Percentiles rank a stretch among this genome's conserved stretches.
phyloP scores from a whole-genome alignment of 371 early-diverging fungal species.

The Mucor plumbeus region DNA sequence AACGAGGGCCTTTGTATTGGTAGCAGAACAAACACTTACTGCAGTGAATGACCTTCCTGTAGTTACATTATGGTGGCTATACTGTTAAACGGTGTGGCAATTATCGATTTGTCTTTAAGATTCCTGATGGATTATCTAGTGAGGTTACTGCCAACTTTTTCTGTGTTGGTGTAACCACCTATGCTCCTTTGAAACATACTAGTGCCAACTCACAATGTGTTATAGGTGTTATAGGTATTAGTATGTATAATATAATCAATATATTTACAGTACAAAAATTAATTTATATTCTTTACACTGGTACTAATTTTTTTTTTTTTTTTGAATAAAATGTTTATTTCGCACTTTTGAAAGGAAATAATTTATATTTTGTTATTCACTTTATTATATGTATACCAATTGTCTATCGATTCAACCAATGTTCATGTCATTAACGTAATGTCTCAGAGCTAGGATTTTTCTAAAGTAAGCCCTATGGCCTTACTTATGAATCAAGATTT shows the following conservation, averaged over 20 bases:
- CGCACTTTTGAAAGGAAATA: no score
- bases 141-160: constrained; percentile 53
- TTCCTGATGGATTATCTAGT: constrained; percentile 59
- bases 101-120: constrained; percentile 51
- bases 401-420: constrained; percentile 6
- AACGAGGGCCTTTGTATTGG: constrained; percentile 36
- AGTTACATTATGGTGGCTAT: constrained; percentile 70
- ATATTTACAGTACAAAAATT: not conserved
- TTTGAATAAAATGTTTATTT: no score
- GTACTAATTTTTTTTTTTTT: no score
- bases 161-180: constrained; percentile 65
- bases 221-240: constrained; percentile 64
- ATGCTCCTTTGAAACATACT: constrained; percentile 57
- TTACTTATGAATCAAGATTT: constrained; percentile 35
- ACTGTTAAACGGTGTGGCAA: constrained; percentile 62
- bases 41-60: constrained; percentile 58
- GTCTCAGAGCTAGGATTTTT: constrained; percentile 49
- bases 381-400: no score
- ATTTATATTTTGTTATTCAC: no score
- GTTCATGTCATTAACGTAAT: constrained; percentile 62
- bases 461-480: not conserved
- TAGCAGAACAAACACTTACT: constrained; percentile 29
- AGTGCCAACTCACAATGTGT: constrained; percentile 50
- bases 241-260: constrained; percentile 45
- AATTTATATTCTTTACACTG: constrained; percentile 27